A percentile compares a stretch with the other conserved stretches of the same genome.
These are phyloP conservation scores for Arthrocladium fulminans DNA, from an alignment of 2,329 filamentous ascomycete genomes.

Conservation along the genomic window DNA sequence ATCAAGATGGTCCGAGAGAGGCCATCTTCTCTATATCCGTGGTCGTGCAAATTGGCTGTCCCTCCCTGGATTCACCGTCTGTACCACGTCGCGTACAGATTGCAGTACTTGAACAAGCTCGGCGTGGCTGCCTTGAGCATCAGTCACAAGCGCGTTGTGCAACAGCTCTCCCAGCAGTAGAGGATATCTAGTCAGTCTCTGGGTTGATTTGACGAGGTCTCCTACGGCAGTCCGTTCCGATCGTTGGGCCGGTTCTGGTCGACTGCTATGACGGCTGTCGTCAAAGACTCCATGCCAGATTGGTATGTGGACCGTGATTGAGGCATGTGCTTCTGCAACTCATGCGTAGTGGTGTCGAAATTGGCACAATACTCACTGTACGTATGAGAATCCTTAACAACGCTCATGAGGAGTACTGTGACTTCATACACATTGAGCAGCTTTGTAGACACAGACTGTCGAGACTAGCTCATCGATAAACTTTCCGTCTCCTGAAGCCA, in stretches of 20 bases:
- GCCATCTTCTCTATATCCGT: slow-evolving; percentile 71
- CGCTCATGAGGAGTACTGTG: slow-evolving; percentile 44
- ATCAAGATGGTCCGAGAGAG: slow-evolving; percentile 70
- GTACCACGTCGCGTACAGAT: slow-evolving; percentile 63
- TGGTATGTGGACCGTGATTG: slow-evolving; percentile 73
- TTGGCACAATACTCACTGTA: slow-evolving; percentile 91
- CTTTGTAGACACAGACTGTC: slow-evolving; percentile 35
- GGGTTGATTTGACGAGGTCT: slow-evolving; percentile 93
- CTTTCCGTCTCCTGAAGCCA: slow-evolving; percentile 63
- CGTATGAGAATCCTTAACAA: slow-evolving; percentile 73
- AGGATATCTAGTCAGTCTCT: slow-evolving; percentile 84
- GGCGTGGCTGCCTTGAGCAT: slow-evolving; percentile 75
- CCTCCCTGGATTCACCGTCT: slow-evolving; percentile 75
- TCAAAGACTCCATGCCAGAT: slow-evolving; percentile 73
- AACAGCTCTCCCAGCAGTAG: slow-evolving; percentile 76
- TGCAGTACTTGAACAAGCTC: slow-evolving; percentile 67
- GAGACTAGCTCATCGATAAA: slow-evolving; percentile 76
- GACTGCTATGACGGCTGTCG: slow-evolving; percentile 63
- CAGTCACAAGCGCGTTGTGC: slow-evolving; percentile 71
- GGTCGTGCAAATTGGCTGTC: slow-evolving; percentile 62
- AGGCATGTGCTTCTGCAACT: slow-evolving; percentile 59
- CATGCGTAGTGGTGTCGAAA: slow-evolving; percentile 75
- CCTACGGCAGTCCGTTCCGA: slow-evolving; percentile 73
- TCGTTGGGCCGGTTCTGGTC: slow-evolving; percentile 53
- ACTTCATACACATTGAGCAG: slow-evolving; percentile 47